Evolutionary conservation across 371 early-diverging fungal species (phyloP).

Genomic region (Umbelopsis sp.): DNA sequence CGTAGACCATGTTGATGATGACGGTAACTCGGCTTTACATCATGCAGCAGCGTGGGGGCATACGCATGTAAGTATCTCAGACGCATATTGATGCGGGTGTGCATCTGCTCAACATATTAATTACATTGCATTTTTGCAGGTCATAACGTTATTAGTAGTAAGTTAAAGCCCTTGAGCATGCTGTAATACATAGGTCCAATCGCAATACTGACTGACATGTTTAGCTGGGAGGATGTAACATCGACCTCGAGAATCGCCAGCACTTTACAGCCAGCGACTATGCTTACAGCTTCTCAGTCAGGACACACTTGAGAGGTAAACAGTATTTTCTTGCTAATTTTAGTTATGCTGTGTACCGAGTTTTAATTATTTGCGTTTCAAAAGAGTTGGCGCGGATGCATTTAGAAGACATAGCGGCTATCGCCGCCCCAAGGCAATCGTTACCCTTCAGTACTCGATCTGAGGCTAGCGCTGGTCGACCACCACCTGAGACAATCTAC

Average conservation of each 20-base stretch:
- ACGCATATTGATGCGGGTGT: background rate
- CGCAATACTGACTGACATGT: background rate
- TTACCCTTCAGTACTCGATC: background rate
- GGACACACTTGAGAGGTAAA: conserved; percentile 47
- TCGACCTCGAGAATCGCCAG: conserved; percentile 43
- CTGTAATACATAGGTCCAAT: background rate
- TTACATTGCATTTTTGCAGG: background rate
- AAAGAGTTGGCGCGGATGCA: conserved; percentile 2
- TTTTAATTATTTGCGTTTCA: background rate
- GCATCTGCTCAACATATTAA: background rate
- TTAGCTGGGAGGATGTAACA: conserved; percentile 52
- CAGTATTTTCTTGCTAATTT: background rate
- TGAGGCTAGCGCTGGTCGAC: conserved; percentile 1
- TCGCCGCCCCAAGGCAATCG: background rate
- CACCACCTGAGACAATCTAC: background rate
- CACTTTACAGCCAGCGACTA: conserved; percentile 49
- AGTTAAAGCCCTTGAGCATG: background rate
- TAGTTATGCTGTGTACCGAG: background rate
- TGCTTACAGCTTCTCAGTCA: conserved; percentile 46
- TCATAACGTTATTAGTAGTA: conserved; percentile 50
- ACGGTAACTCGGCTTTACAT: conserved; percentile 56
- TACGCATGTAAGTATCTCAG: conserved; percentile 27
- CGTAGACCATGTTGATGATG: conserved; percentile 57
- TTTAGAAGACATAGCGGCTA: background rate
- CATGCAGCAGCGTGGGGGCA: conserved; percentile 58